Base-by-base conservation (phyloP, 495 filamentous ascomycete genomes). In the Xylaria venustula region DNA sequence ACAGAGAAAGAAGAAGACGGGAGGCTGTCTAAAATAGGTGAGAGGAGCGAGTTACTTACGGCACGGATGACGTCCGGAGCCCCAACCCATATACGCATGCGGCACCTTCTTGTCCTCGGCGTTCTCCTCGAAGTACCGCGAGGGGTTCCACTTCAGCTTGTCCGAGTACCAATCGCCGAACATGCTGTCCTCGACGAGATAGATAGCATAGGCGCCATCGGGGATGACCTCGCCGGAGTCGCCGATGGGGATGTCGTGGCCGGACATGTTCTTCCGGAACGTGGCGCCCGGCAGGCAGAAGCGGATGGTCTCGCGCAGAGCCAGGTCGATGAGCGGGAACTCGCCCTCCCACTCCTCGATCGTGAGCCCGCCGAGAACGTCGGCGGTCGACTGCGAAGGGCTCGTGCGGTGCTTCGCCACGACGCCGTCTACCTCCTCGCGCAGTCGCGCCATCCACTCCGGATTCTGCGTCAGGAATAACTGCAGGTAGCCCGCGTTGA, bases 321-420 rank as follows among this genome's bases (percentile, higher is more conserved):
- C 77, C 22, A 81, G 52, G 63, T 81, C 73, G 34, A 80, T 64
- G 17, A 73, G 32, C 2, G 76, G 78, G 58, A 82, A 81, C n/a
- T 76, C 70, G 36, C 51, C 45, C 63, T 82, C 79, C 77, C 78
- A 81, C 0, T 71, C 75, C 30, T 77, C 73, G 52, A 81, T 42
- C 1, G 73, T 65, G 6, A 83, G 62, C 11, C 62, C 42, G 23
- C 62, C 60, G 1, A 83, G 70, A 17, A 75, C 66, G 2, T 80
- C 75, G 28, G 65, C 54, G 6, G 76, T 65, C 17, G 78, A 67
- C 34, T 74, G 64, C 6, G 70, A 54, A 3, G 54, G 40, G 44
- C 69, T 59, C 0, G 50, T 68, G 49, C 67, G 62, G 66, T 81
- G 69, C 28, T 69, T 73, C 30, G 53, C 64, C 0, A 77, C 66